Percentiles rank a stretch among this genome's conserved stretches.
Conservation (phyloP, 257 asterid species). For the Nicotiana undulata region DNA sequence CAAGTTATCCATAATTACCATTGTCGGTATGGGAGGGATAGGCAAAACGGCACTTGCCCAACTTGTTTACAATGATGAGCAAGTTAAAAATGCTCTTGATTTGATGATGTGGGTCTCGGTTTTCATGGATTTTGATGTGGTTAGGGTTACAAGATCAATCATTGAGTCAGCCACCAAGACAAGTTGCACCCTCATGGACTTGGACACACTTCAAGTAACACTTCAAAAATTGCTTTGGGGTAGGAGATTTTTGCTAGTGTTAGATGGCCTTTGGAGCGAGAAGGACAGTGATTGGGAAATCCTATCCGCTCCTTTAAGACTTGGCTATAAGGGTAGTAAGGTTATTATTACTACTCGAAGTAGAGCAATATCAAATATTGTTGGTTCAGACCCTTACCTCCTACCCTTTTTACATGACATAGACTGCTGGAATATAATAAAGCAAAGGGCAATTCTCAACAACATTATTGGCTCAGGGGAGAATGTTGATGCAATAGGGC, state of each 20-base stretch:
- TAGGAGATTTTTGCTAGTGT: conserved; percentile 13
- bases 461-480: background rate
- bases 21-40: conserved; percentile 39
- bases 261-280: conserved; percentile 31
- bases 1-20: conserved; percentile 19
- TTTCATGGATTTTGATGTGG: background rate
- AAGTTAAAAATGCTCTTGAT: background rate
- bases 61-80: background rate
- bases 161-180: background rate
- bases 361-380: background rate
- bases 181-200: background rate
- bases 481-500: background rate
- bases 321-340: conserved; percentile 23
- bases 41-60: conserved; percentile 35
- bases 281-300: conserved; percentile 19
- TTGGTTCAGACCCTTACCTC: background rate
- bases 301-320: conserved; percentile 13
- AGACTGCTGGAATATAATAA: conserved; percentile 5
- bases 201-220: background rate
- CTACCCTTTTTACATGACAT: background rate
- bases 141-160: background rate
- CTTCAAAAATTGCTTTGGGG: background rate
- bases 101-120: conserved; percentile 3
- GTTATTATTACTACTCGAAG: conserved; percentile 13
- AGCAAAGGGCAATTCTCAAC: background rate